Evolutionary conservation across 805 yeast genomes (phyloP).

Genomic region (Cyberlindnera amylophila): DNA sequence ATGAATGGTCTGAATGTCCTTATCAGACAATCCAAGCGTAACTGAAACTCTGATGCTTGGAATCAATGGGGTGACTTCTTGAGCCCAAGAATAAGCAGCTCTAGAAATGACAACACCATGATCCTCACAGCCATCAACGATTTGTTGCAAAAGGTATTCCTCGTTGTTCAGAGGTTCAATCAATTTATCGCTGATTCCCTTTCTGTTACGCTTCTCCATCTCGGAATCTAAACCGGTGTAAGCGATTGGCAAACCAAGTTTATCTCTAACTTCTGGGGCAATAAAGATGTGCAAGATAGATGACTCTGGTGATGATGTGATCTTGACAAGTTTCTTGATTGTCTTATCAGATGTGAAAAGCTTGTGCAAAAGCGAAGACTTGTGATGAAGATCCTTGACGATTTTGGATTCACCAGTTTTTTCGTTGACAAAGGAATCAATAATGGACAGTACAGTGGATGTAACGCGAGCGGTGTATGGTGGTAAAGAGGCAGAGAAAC

Average conservation of each 20-base stretch:
- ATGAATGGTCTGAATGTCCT: conserved; percentile 44
- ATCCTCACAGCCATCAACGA: conserved; percentile 54
- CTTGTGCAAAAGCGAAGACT: conserved; percentile 37
- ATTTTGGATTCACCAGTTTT: conserved; percentile 38
- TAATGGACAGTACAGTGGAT: conserved; percentile 48
- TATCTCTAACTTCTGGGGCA: conserved; percentile 39
- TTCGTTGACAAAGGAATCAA: conserved; percentile 36
- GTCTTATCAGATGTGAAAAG: conserved; percentile 37
- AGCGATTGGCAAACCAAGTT: conserved; percentile 41
- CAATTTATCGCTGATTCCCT: conserved; percentile 30
- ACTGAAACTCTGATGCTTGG: conserved; percentile 55
- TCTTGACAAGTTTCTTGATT: conserved; percentile 38
- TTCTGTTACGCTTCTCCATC: conserved; percentile 28
- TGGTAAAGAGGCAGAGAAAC: conserved; percentile 92
- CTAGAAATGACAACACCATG: conserved; percentile 62
- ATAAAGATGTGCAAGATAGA: conserved; percentile 70
- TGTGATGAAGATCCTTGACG: conserved; percentile 35
- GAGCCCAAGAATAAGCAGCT: conserved; percentile 58
- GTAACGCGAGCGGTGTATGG: conserved; percentile 78
- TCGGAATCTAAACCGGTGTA: conserved; percentile 30
- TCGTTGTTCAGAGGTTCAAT: conserved; percentile 42
- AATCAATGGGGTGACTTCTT: conserved; percentile 66
- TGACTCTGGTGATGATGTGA: conserved; percentile 56
- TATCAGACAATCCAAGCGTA: conserved; percentile 41
- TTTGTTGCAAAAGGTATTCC: conserved; percentile 57